These are phyloP conservation scores for Solanum sparsipilum DNA, from an alignment of 257 asterid genomes.

Conservation along the genomic window DNA sequence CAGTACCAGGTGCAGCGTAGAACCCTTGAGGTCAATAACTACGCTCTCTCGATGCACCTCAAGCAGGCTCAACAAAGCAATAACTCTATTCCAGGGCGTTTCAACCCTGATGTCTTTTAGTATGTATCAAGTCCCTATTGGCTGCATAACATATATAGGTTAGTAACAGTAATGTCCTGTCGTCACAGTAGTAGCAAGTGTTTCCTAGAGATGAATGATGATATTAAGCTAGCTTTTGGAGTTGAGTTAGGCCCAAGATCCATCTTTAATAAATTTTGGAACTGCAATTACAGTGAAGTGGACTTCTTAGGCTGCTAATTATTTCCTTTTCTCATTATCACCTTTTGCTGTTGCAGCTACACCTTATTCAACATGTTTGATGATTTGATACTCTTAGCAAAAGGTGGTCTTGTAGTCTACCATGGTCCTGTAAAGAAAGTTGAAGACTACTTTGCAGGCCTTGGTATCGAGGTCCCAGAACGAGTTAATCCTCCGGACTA, in stretches of 20 bases:
- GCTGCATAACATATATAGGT: not conserved
- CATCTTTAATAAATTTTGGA: not conserved
- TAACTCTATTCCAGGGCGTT: slow-evolving; percentile 57
- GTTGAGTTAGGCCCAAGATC: not conserved
- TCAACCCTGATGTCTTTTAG: slow-evolving; percentile 74
- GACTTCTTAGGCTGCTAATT: not conserved
- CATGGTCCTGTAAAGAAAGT: slow-evolving; percentile 79
- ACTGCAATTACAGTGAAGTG: not conserved
- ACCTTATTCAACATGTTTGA: slow-evolving; percentile 83
- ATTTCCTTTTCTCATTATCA: not conserved
- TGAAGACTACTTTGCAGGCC: slow-evolving; percentile 73
- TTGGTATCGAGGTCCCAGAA: slow-evolving; percentile 63
- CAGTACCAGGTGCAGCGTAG: slow-evolving; percentile 86
- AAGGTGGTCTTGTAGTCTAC: slow-evolving; percentile 80
- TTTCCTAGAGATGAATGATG: not conserved
- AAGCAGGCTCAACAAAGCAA: slow-evolving; percentile 75
- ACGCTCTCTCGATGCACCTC: slow-evolving; percentile 78
- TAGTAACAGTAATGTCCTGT: not conserved
- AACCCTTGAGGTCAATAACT: slow-evolving; percentile 84
- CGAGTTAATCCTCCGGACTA: slow-evolving; percentile 91
- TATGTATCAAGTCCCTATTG: not conserved
- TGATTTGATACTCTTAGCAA: slow-evolving; percentile 86
- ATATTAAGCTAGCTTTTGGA: not conserved
- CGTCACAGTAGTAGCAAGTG: not conserved
- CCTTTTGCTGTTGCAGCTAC: slow-evolving; percentile 46